Base-by-base conservation (phyloP, 345 rosid species). In the Euphorbia tirucalli region DNA sequence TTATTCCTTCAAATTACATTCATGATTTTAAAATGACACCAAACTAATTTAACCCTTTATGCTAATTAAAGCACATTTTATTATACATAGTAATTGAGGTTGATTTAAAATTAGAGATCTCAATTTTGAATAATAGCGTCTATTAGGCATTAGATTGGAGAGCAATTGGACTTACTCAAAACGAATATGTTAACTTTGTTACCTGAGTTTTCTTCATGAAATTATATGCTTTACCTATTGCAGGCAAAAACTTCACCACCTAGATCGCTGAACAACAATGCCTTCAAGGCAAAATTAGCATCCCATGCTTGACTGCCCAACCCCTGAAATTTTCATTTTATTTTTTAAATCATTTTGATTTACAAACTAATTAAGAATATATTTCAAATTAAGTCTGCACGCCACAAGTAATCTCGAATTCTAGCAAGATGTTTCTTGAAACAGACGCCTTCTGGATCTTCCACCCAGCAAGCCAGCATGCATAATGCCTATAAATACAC, bases 231-330 rank as follows among this genome's bases (percentile, higher is more conserved):
- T 65, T 88, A 37, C 61, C 75, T 14, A 86, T 73, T 15, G 71
- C 68, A 8, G 77, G 78, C 44, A n/a, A 64, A 61, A 24, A 81
- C 63, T 56, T 88, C 92, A 70, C 70, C 74, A 0, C 32, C 61
- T 19, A 83, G 69, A 61, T 84, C 72, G 49, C 78, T 57, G 18
- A 85, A 84, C 24, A 81, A 78, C 64, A 88, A 41, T 28, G 88
- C 90, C 66, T 86, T 85, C 56, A 84, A 50, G 2, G 79, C 65
- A 0, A 89, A 69, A 37, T 72, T 73, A 32, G 90, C 75, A 71
- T 90, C 92, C 95, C 95, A 89, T 11, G 61, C 24, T 61, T 90
- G 92, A 74, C 95, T 82, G 6, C 92, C 92, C 73, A 85, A 85
- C 18, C 83, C 83, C 87, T 85, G 71, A 68, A n/a, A n/a, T n/a